Evolutionary conservation across 495 filamentous ascomycete genomes (phyloP).

Genomic region (Neurospora africana): DNA sequence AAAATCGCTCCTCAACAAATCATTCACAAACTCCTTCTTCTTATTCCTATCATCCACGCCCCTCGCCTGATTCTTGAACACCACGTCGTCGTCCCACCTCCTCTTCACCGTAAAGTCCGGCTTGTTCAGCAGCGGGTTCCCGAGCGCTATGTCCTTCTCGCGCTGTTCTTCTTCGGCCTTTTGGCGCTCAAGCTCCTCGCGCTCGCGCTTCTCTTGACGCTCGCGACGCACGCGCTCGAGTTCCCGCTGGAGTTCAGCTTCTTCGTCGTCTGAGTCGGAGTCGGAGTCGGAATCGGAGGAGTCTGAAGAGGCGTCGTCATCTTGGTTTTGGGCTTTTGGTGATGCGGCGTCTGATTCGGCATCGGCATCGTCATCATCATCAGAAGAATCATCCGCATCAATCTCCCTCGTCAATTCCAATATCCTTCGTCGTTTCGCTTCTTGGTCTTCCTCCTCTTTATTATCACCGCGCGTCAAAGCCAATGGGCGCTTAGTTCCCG

Average conservation of each 20-base stretch:
- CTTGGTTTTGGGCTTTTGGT: constrained; percentile 22
- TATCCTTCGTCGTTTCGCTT: constrained; percentile 76
- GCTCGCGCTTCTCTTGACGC: constrained; percentile 71
- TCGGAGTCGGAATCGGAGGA: constrained; percentile 32
- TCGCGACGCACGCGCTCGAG: constrained; percentile 92
- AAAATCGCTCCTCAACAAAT: constrained; percentile 89
- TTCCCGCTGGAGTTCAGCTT: constrained; percentile 80
- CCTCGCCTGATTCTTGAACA: constrained; percentile 96
- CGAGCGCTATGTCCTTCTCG: constrained; percentile 80
- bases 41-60: constrained; percentile 86
- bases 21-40: constrained; percentile 95
- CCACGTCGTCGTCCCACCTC: constrained; percentile 98
- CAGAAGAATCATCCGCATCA: constrained; percentile 76
- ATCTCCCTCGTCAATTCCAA: constrained; percentile 82
- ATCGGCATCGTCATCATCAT: constrained; percentile 37
- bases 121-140: constrained; percentile 83
- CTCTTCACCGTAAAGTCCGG: constrained; percentile 64
- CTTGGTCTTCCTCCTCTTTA: constrained; percentile 57
- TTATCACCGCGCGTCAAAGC: constrained; percentile 29
- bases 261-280: constrained; percentile 58
- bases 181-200: constrained; percentile 71
- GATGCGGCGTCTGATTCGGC: constrained; percentile 40
- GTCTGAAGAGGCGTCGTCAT: constrained; percentile 33
- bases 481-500: constrained; percentile 51
- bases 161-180: constrained; percentile 69